Base-by-base conservation (phyloP, 805 yeast species). In the Ogataea polymorpha region DNA sequence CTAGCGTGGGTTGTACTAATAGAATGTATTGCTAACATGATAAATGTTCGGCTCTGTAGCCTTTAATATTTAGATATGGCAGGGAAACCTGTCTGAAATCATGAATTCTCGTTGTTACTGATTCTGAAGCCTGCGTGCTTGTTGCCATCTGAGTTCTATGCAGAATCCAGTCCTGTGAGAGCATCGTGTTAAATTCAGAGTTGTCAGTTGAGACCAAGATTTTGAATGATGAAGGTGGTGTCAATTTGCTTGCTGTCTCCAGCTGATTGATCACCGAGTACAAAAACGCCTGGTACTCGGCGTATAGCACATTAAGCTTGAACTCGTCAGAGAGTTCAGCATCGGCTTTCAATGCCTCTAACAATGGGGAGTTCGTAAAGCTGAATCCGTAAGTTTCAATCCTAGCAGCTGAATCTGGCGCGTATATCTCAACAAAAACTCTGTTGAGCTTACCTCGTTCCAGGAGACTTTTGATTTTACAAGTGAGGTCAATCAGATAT, bases 401-500 rank as follows among this genome's bases (percentile, higher is more conserved):
- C 6, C 38, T 32, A 3, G 23, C 28, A 7, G 17, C 32, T 2
- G 26, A 23, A 11, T 32, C 39, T 8, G 36, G 26, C 16, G 43
- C 30, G 34, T 42, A 45, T 10, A 56, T 33, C 18, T 53, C 63
- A 9, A 62, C 31, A 32, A 53, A 55, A 0, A 62, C 18, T 23
- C 63, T 41, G 21, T 47, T 42, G 10, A 62, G 26, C n/a, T 37
- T 32, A 1, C 66, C 65, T 6, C 31, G 40, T 5, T 40, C 41
- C 12, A 61, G 37, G 8, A 54, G 41, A 1, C 32, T 40, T 14
- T 35, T 33, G 14, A 55, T 30, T 7, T 63, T 62, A 2, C 38
- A 34, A 1, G 63, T 51, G 12, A 68, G 50, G 13, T 59, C 61
- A 29, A 61, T 66, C 6, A 72, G 50, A 43, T 72, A 72, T 4